Percentiles rank a stretch among this genome's conserved stretches.
Evolutionary conservation across 139 green algal genomes (phyloP).

Genomic region (Haematococcus lacustris): DNA sequence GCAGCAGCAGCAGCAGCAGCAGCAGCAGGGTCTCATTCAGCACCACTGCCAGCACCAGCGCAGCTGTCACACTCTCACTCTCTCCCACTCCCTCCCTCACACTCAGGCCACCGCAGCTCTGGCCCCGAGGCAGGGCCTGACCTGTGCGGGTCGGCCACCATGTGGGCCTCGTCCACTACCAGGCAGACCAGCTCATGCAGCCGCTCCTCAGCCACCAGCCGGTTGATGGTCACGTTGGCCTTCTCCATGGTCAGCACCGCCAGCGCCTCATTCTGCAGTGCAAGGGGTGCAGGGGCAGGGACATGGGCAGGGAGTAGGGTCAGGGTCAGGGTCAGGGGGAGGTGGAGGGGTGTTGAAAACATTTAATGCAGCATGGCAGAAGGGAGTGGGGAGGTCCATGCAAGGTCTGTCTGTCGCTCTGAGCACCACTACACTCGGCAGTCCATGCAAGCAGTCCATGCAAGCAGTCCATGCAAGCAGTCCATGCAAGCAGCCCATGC

Average conservation of each 20-base stretch:
- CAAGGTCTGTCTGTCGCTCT: too few species aligned
- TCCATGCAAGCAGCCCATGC: too few species aligned
- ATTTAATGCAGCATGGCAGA: background rate
- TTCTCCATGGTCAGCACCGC: slow-evolving; percentile 77
- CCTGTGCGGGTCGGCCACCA: slow-evolving; percentile 57
- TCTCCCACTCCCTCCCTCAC: background rate
- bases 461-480: too few species aligned
- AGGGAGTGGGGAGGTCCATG: background rate
- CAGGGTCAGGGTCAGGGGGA: background rate
- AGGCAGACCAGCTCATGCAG: slow-evolving; percentile 60
- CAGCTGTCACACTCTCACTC: background rate
- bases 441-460: too few species aligned
- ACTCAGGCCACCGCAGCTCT: background rate
- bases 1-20: background rate
- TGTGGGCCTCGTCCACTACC: slow-evolving; percentile 84
- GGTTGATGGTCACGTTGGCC: slow-evolving; percentile 64
- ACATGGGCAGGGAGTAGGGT: background rate
- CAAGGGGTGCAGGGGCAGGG: background rate
- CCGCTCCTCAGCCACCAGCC: slow-evolving; percentile 36
- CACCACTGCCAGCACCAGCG: background rate
- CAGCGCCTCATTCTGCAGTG: slow-evolving; percentile 27
- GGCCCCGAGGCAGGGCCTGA: slow-evolving; percentile 17
- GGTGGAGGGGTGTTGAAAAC: background rate
- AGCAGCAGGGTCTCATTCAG: background rate
- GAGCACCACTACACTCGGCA: too few species aligned